Base-by-base conservation (phyloP, 495 filamentous ascomycete species). In the Neurospora sp. region DNA sequence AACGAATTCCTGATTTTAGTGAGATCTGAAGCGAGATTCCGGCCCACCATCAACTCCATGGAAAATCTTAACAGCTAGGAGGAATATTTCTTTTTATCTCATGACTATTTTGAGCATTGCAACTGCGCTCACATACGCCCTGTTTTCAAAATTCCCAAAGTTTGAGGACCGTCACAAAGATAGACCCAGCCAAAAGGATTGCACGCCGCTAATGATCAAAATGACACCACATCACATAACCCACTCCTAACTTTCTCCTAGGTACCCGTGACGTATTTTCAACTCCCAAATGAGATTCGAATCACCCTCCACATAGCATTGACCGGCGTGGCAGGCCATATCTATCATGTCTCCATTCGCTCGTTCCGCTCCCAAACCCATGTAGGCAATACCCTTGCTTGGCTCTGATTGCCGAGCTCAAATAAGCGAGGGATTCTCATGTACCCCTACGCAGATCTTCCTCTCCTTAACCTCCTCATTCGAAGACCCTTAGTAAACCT, bases 401-500 rank as follows among this genome's bases (percentile, higher is more conserved):
- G 53, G 27, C 27, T 35, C 27, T 18, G 27, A 35, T 65, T 65
- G 27, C 27, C 27, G 53, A 65, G 53, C 53, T 65, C 53, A 18
- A 65, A 35, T 65, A 35, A 65, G 53, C 53, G 31, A 65, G 53
- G 27, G 53, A 37, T 65, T 2, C 31, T 65, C 53, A 8, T 31
- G 53, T 37, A 65, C 7, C 27, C 53, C 27, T 65, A 65, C 53
- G 53, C 27, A 35, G 53, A 35, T 65, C 53, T 35, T 37, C 27
- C 53, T 59, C 22, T 4, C 20, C 47, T 59, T 59, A 5, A 12
- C 47, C 47, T 65, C 53, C 53, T 65, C 53, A 18, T 18, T 16
- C 53, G 12, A 7, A 37, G 14, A 16, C 31, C 38, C 53, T 70
- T 92, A 99, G 84, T 99, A 99, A 74, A 99, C 96, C 88, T 99